Evolutionary conservation across 2,329 filamentous ascomycete genomes (phyloP).

Genomic region (Phyllosticta citribraziliensis): DNA sequence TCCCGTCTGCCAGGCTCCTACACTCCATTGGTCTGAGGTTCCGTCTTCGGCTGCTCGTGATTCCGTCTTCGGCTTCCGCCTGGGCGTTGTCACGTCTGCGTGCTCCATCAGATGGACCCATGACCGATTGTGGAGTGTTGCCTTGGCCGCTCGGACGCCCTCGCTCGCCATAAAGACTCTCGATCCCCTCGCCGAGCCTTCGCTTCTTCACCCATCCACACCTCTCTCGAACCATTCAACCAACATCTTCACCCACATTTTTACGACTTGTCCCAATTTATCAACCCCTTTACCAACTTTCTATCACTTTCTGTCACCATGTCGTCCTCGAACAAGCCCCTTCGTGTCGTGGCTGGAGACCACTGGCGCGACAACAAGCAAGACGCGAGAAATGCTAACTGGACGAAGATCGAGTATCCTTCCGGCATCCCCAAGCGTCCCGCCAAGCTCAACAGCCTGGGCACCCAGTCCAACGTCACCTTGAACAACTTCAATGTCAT

Average conservation of each 20-base stretch:
- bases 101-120: no score
- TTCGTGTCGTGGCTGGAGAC: neutral
- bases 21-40: neutral
- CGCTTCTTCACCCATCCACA: neutral
- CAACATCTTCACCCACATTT: neutral
- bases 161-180: no score
- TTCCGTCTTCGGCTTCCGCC: no score
- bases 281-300: neutral
- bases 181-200: no score
- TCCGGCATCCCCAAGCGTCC: constrained; percentile 25
- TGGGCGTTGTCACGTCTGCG: no score
- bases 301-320: neutral
- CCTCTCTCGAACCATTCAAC: neutral
- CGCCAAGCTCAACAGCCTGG: constrained; percentile 28
- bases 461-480: constrained; percentile 29
- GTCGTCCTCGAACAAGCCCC: neutral
- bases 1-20: neutral
- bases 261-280: neutral
- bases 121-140: no score
- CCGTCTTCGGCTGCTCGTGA: no score
- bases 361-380: neutral
- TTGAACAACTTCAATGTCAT: constrained; percentile 70
- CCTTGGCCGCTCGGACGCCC: no score
- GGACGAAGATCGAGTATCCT: constrained; percentile 18
- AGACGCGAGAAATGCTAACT: neutral